Conservation (phyloP, 2,329 filamentous ascomycete genomes). For the Hypoxylon sp. region DNA sequence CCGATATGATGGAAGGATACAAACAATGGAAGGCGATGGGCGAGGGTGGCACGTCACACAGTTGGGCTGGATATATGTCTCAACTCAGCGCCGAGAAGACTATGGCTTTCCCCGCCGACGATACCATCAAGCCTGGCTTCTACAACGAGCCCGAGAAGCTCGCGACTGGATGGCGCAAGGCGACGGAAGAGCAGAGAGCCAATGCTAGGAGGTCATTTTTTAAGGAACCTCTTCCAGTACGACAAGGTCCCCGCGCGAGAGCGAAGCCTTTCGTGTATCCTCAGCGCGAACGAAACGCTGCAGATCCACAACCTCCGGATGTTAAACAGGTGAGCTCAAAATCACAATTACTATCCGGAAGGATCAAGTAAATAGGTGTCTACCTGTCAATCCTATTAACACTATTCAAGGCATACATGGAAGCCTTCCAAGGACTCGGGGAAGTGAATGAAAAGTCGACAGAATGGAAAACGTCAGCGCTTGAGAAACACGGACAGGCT, state of each 20-base stretch:
- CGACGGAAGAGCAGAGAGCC: constrained; percentile 28
- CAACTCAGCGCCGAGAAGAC: constrained; percentile 20
- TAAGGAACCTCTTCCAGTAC: constrained; percentile 22
- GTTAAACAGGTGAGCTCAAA: constrained; percentile 25
- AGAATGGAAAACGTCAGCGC: constrained; percentile 24
- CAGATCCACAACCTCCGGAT: constrained; percentile 18
- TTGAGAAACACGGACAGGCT: constrained; percentile 32
- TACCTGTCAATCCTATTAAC: no score
- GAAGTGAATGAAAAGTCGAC: constrained; percentile 20
- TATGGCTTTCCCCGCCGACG: constrained; percentile 23
- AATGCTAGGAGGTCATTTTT: constrained; percentile 29
- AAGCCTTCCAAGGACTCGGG: constrained; percentile 22
- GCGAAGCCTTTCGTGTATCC: constrained; percentile 30
- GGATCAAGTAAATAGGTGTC: no score
- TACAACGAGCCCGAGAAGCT: constrained; percentile 27
- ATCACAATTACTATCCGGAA: no score
- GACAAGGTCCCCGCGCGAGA: constrained; percentile 26
- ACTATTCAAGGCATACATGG: constrained; percentile 21
- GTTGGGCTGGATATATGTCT: constrained; percentile 24
- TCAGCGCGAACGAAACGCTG: constrained; percentile 30
- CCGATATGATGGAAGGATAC: constrained; percentile 19
- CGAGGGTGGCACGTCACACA: constrained; percentile 20
- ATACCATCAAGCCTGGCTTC: constrained; percentile 31
- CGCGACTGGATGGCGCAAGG: constrained; percentile 26
- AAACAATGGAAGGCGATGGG: constrained; percentile 30